Percentiles rank a stretch among this genome's conserved stretches.
Conservation (phyloP, 306 rosid species). For the Quercus wislizeni region DNA sequence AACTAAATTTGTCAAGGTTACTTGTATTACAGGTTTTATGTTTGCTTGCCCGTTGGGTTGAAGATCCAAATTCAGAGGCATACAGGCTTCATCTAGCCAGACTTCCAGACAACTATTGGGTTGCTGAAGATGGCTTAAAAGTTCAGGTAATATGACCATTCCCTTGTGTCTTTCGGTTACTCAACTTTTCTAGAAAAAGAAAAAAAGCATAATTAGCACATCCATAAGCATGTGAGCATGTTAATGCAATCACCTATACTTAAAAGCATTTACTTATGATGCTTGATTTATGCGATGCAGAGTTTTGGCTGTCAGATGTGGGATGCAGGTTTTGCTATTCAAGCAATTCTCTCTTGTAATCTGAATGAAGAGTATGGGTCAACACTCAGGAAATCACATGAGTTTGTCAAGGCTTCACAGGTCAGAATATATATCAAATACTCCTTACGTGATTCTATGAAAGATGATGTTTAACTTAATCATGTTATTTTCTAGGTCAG, state of each 20-base stretch:
- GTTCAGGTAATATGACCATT: constrained; percentile 39
- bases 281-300: constrained; percentile 16
- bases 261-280: not conserved
- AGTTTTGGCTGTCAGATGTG: constrained; percentile 52
- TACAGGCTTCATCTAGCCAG: constrained; percentile 66
- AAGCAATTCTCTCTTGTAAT: constrained; percentile 48
- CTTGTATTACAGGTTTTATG: constrained; percentile 36
- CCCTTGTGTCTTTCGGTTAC: not conserved
- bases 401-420: constrained; percentile 64
- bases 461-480: not conserved
- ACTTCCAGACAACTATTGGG: constrained; percentile 65
- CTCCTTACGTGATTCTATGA: not conserved
- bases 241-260: not conserved
- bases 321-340: constrained; percentile 57
- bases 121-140: constrained; percentile 83
- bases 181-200: too few species aligned
- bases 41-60: constrained; percentile 66
- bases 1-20: not conserved
- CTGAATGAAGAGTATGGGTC: constrained; percentile 46
- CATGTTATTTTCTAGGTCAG: constrained; percentile 18
- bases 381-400: constrained; percentile 55
- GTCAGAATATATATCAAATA: constrained; percentile 11
- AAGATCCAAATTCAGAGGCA: constrained; percentile 64
- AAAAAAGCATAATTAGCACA: too few species aligned
- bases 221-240: too few species aligned